Conservation (phyloP, 257 asterid species). For the Solanum verrucosum region DNA sequence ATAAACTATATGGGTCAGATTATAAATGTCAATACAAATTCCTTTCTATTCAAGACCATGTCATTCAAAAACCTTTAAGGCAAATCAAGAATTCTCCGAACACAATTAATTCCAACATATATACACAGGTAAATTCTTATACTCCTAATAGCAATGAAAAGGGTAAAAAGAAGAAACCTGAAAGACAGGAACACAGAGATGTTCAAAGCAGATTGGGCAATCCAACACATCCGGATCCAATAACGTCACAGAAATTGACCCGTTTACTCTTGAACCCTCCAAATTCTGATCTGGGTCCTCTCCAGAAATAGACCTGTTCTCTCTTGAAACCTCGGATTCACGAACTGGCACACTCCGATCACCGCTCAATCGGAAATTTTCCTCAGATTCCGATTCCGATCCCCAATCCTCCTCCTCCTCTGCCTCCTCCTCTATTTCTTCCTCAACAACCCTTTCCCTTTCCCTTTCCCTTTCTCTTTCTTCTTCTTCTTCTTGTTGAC, state of each 20-base stretch:
- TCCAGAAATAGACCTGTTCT: background rate
- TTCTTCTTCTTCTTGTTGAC: background rate
- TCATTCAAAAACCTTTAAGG: background rate
- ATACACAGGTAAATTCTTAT: background rate
- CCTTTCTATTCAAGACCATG: background rate
- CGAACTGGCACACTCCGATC: background rate
- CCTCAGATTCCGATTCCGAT: background rate
- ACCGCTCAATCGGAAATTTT: background rate
- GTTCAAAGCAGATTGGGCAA: slow-evolving; percentile 60
- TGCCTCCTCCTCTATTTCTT: background rate
- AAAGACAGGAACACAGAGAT: slow-evolving; percentile 57
- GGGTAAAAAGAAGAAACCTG: slow-evolving; percentile 35
- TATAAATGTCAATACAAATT: background rate
- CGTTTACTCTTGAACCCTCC: slow-evolving; percentile 2
- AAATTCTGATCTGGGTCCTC: background rate
- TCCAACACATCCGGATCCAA: slow-evolving; percentile 66
- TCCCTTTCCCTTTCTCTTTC: background rate
- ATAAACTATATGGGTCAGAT: background rate
- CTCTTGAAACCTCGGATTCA: background rate
- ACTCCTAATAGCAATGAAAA: background rate
- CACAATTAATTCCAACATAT: background rate
- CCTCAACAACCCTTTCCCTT: background rate
- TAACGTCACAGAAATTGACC: slow-evolving; percentile 26
- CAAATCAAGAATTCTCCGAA: background rate
- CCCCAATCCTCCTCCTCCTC: background rate